These are phyloP conservation scores for Euphorbia lathyris DNA, from an alignment of 345 rosid genomes.

Conservation along the genomic window DNA sequence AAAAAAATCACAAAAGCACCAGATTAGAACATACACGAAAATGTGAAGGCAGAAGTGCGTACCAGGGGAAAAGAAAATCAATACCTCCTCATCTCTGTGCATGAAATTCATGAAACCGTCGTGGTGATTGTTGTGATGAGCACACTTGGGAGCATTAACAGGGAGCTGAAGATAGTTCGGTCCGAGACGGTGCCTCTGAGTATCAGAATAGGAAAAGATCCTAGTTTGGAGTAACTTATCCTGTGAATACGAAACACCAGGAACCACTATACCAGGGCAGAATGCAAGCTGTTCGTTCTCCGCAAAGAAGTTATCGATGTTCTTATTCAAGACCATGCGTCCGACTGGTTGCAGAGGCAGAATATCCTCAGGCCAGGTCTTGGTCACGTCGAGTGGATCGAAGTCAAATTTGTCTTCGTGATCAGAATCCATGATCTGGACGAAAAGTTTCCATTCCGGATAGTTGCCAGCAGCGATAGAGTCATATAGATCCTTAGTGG, in stretches of 20 bases:
- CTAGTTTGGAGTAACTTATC: slow-evolving; percentile 90
- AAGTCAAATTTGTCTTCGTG: slow-evolving; percentile 78
- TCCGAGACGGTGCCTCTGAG: slow-evolving; percentile 98
- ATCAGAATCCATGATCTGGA: slow-evolving; percentile 84
- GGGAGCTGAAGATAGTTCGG: slow-evolving; percentile 97
- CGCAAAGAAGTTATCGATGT: slow-evolving; percentile 89
- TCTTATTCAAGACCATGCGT: slow-evolving; percentile 91
- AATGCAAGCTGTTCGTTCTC: slow-evolving; percentile 96
- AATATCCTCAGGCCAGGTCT: slow-evolving; percentile 97
- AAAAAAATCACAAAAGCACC: slow-evolving; percentile 18
- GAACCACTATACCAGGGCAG: slow-evolving; percentile 89
- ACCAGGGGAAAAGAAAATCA: not conserved
- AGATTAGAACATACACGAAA: slow-evolving; percentile 7
- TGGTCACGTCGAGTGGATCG: slow-evolving; percentile 95
- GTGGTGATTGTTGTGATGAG: slow-evolving; percentile 93
- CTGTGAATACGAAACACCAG: slow-evolving; percentile 82
- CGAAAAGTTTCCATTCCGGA: slow-evolving; percentile 87
- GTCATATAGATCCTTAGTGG: slow-evolving; percentile 88
- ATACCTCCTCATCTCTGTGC: slow-evolving; percentile 93
- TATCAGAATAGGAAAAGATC: slow-evolving; percentile 83
- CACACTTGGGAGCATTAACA: slow-evolving; percentile 88
- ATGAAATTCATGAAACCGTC: slow-evolving; percentile 91
- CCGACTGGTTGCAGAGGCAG: slow-evolving; percentile 97
- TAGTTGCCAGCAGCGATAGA: slow-evolving; percentile 89
- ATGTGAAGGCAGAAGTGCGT: not conserved